Conservation (phyloP, 2,329 filamentous ascomycete genomes). For the Diaporthe sp. region DNA sequence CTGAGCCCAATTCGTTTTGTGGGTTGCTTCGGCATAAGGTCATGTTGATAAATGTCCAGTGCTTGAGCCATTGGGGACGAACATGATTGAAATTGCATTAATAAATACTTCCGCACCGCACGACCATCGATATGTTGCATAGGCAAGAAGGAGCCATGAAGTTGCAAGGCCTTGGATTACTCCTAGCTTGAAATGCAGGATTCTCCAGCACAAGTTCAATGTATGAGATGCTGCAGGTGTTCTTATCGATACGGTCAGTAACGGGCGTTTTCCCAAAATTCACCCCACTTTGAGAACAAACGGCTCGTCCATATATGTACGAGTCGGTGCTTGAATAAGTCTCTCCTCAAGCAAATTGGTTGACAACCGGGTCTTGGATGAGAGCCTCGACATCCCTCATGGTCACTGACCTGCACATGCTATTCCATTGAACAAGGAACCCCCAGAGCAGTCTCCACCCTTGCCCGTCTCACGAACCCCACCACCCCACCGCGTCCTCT, state of each 20-base stretch:
- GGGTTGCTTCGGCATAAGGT: slow-evolving; percentile 16
- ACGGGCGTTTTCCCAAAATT: slow-evolving; percentile 2
- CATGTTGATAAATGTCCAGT: background rate
- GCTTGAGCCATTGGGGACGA: background rate
- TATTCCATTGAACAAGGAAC: background rate
- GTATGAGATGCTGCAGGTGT: background rate
- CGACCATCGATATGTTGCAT: background rate
- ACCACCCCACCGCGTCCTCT: slow-evolving; percentile 5
- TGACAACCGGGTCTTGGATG: too few relatives aligned
- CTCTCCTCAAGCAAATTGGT: background rate
- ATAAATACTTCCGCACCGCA: background rate
- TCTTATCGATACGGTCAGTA: slow-evolving; percentile 33
- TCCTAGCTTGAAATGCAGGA: background rate
- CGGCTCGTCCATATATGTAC: background rate
- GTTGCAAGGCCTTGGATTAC: background rate
- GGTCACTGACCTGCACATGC: background rate
- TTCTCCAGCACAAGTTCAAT: background rate
- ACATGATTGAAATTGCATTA: background rate
- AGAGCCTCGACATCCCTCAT: background rate
- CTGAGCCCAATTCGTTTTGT: background rate
- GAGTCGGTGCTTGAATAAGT: slow-evolving; percentile 2
- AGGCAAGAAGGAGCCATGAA: background rate
- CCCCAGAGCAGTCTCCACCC: slow-evolving; percentile 10
- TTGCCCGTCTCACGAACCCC: slow-evolving; percentile 23
- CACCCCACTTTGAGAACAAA: slow-evolving; percentile 24